Percentiles rank a stretch among this genome's conserved stretches.
Conservation (phyloP, 2,329 filamentous ascomycete species). For the Nemania bipapillata region DNA sequence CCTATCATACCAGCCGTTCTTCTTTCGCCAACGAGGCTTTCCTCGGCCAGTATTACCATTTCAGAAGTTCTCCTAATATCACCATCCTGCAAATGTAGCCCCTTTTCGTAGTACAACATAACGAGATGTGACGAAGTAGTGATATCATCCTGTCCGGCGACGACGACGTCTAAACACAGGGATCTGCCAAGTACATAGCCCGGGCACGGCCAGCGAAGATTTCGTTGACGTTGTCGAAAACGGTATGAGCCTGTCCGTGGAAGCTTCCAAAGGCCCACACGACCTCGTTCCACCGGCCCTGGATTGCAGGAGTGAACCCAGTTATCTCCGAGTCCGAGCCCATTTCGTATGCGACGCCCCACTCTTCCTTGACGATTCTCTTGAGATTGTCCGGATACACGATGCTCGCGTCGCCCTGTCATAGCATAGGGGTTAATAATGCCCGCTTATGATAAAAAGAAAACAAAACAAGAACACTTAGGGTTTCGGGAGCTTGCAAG, state of each 20-base stretch:
- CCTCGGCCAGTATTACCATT: neutral
- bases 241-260: constrained; percentile 18
- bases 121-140: too few relatives aligned
- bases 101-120: too few relatives aligned
- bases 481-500: too few relatives aligned
- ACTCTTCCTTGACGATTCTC: neutral
- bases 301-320: neutral
- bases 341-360: constrained; percentile 13
- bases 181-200: constrained; percentile 20
- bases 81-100: too few relatives aligned
- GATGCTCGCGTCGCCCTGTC: too few relatives aligned
- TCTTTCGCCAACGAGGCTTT: neutral
- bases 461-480: too few relatives aligned
- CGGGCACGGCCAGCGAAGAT: neutral
- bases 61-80: neutral
- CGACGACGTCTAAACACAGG: neutral
- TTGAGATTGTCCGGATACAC: constrained; percentile 13
- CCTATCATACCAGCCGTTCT: too few relatives aligned
- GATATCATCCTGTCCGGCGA: neutral
- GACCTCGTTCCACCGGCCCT: constrained; percentile 3
- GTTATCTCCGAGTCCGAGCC: too few relatives aligned
- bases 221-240: constrained; percentile 2
- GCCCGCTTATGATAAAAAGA: too few relatives aligned
- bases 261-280: constrained; percentile 33
- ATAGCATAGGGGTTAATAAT: too few relatives aligned